These are phyloP conservation scores for Cyclotella baltica DNA, from an alignment of 108 stramenopile species.

Conservation along the genomic window DNA sequence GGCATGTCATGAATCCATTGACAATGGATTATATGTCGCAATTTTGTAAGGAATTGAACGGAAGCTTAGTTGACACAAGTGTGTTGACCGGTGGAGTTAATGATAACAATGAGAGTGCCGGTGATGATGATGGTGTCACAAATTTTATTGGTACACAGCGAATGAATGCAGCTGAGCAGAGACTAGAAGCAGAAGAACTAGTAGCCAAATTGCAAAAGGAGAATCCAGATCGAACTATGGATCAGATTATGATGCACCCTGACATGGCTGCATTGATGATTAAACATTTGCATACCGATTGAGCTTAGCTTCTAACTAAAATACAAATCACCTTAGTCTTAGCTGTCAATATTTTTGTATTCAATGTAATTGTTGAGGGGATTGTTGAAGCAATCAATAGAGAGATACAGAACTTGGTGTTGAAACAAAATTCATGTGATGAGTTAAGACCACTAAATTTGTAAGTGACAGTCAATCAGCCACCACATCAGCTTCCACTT, in stretches of 20 bases:
- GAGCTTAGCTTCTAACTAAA: too few relatives aligned
- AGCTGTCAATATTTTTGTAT: too few relatives aligned
- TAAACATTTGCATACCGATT: constrained; percentile 44
- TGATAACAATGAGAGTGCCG: background rate
- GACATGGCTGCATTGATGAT: constrained; percentile 56
- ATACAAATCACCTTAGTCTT: too few relatives aligned
- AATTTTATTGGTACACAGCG: too few relatives aligned
- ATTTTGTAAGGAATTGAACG: constrained; percentile 44
- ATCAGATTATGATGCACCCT: constrained; percentile 62
- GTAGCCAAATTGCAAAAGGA: constrained; percentile 33
- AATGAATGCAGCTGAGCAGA: constrained; percentile 20
- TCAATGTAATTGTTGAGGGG: too few relatives aligned
- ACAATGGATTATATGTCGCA: constrained; percentile 38
- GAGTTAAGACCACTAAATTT: too few relatives aligned
- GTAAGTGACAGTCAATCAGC: too few relatives aligned
- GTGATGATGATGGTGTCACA: background rate
- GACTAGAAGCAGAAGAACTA: constrained; percentile 48
- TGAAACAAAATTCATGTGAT: too few relatives aligned
- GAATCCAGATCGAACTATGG: constrained; percentile 49
- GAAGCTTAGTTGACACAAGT: constrained; percentile 36
- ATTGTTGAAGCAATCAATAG: too few relatives aligned
- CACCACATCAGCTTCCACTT: too few relatives aligned
- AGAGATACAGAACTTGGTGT: too few relatives aligned
- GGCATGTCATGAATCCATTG: constrained; percentile 47
- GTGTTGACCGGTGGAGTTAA: constrained; percentile 20